Conservation (phyloP, 2,329 filamentous ascomycete genomes). For the Fusarium virguliforme region DNA sequence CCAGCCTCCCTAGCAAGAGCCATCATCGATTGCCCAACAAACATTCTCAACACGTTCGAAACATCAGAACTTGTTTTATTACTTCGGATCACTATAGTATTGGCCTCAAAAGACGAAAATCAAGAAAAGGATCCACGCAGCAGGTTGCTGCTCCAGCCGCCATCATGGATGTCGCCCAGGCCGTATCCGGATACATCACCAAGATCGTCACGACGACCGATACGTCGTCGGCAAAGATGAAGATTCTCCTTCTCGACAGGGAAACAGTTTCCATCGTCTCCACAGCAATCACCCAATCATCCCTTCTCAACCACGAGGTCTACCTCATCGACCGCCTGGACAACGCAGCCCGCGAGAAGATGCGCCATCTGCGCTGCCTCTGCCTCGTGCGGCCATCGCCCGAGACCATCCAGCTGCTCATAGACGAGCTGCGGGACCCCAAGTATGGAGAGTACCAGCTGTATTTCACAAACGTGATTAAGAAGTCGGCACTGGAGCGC, state of each 20-base stretch:
- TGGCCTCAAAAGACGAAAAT: not conserved
- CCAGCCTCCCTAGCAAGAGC: conserved; percentile 38
- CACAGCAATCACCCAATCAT: conserved; percentile 94
- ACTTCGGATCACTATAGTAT: not conserved
- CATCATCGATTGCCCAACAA: conserved; percentile 22
- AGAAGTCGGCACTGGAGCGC: conserved; percentile 94
- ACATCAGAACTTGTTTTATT: not conserved
- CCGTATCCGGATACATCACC: conserved; percentile 93
- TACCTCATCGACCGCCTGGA: conserved; percentile 98
- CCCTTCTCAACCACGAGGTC: conserved; percentile 94
- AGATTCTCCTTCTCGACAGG: conserved; percentile 92
- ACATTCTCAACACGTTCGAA: conserved; percentile 9
- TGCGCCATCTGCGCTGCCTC: conserved; percentile 95
- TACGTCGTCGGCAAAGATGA: conserved; percentile 90
- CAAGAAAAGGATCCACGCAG: conserved; percentile 27
- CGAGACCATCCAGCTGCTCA: conserved; percentile 92
- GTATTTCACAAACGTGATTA: conserved; percentile 97
- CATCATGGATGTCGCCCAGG: conserved; percentile 93
- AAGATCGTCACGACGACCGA: conserved; percentile 89
- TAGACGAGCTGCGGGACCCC: conserved; percentile 95
- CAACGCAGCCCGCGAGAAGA: conserved; percentile 92
- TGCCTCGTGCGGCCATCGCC: conserved; percentile 94
- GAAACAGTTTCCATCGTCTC: conserved; percentile 96
- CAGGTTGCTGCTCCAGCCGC: conserved; percentile 34
- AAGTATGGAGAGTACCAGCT: conserved; percentile 98